Evolutionary conservation across 148 eudicot species (phyloP), one percentile per base, ranked within the genome.

Genomic region (Silene uniflora): DNA sequence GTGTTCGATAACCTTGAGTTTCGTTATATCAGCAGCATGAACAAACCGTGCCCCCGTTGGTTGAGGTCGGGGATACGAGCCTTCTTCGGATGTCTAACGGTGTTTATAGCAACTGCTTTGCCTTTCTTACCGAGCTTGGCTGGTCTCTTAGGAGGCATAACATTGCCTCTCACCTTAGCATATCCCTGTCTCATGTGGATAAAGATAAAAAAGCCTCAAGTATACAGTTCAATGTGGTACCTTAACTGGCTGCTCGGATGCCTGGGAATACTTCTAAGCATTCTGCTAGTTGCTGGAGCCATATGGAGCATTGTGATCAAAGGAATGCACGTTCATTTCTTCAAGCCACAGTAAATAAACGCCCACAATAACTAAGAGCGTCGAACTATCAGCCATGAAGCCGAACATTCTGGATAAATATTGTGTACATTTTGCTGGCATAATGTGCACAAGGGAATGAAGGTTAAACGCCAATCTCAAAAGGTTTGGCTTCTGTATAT

Each of bases 161-260:
- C 95, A 6, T 65, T 93, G 46, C 97, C 97, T 0, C 80, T 93
- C 67, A 89, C 97, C 19, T 71, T 85, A 39, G 98, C 92, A 66
- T 93, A 91, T 66, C 97, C 98, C 7, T 93, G 97, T 80, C 79
- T 89, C 55, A 89, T 91, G 92, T 93, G 98, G 98, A 49, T 89
- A 8, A 77, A 74, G 74, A 87, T 91, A 22, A 87, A 85, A 83
- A 89, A 87, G 61, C 94, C 98, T 3, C 17, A 14, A 0, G 79
- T 35, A 62, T 83, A 60, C 68, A 67, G 88, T 27, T 17, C 60
- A 23, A 87, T 84, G 92, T 91, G 98, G 98, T 82, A 75, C 59
- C 79, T 91, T 2, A 93, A 91, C 72, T 91, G 87, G 93, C 81
- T 72, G n/a, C 82, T 91, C 2, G 97, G 97, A n/a, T 79, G 85